phyloP scores from a whole-genome alignment of 169 alveolate genomes.

The Plasmodium cynomolgi region DNA sequence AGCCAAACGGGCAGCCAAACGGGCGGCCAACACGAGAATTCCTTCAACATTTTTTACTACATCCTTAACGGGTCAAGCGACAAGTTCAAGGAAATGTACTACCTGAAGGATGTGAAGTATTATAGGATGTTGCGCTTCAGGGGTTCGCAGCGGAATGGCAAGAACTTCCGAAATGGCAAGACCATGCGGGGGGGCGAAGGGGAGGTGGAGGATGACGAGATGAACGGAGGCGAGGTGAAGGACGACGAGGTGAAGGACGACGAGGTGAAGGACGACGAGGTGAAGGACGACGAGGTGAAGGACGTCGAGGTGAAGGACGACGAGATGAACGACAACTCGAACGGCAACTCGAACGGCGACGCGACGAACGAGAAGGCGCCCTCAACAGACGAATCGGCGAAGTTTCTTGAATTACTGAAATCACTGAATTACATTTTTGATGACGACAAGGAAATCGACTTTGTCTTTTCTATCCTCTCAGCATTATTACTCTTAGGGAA shows the following conservation, averaged over 20 bases:
- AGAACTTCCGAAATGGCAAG: not conserved
- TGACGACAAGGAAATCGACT: constrained; percentile 55
- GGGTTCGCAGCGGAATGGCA: not conserved
- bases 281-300: not conserved
- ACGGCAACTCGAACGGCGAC: too few relatives aligned
- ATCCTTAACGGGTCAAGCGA: constrained; percentile 51
- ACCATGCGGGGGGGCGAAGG: not conserved
- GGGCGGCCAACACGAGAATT: too few relatives aligned
- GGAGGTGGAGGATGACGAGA: not conserved
- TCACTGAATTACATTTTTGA: constrained; percentile 40
- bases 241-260: not conserved
- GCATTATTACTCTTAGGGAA: constrained; percentile 58
- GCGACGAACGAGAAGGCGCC: not conserved
- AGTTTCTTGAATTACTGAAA: constrained; percentile 21
- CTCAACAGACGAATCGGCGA: not conserved
- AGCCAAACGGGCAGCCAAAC: too few relatives aligned
- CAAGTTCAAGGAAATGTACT: constrained; percentile 55
- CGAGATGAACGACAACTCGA: not conserved
- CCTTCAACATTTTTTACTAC: constrained; percentile 58
- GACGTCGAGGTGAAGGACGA: not conserved
- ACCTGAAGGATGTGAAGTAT: constrained; percentile 26
- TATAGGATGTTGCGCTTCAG: constrained; percentile 30
- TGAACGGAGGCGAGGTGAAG: not conserved
- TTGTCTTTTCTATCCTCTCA: constrained; percentile 53
- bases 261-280: not conserved